Evolutionary conservation across 2,329 filamentous ascomycete species (phyloP), one percentile per base, ranked within the genome.

Genomic region (Stagonosporopsis cucurbitacearum): DNA sequence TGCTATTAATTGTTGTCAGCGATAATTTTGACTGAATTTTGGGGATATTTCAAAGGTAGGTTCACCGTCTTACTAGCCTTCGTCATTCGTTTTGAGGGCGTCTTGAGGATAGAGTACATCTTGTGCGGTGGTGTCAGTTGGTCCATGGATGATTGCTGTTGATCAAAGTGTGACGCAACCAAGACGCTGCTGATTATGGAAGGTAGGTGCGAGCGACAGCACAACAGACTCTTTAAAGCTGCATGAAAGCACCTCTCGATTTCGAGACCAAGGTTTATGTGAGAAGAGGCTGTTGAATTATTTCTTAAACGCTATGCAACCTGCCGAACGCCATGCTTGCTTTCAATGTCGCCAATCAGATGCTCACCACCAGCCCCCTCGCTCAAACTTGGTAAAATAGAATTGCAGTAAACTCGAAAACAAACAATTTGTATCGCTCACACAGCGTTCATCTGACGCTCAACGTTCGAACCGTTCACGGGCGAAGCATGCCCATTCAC

Each of bases 241-340:
- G 19, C 8, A 15, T 19, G 12, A 20, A 36, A 37, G 35, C 2
- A 9, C 35, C 13, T 3, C 20, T 20, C 6, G 13, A 12, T 5
- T 5, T 19, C 9, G 20, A 15, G 3, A 20, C 8, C 35, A 12
- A n/a, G n/a, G n/a, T n/a, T n/a, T n/a, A n/a, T n/a, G 4, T 12
- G 4, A 17, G 8, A 17, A 36, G 22, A 22, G 12, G 20, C 6
- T 3, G 12, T 19, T 13, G n/a, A 26, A 23, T 33, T 3, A 6
- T 15, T 39, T 33, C 3, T 1, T 23, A 4, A 5, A 25, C 26
- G 15, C n/a, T 22, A 46, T 46, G 41, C n/a, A n/a, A n/a, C n/a
- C n/a, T n/a, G n/a, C 36, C 41, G 26, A 46, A 50, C 35, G 23
- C 45, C 46, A 40, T 35, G 46, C 46, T 30, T 45, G 53, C 53